Evolutionary conservation across 108 stramenopile genomes (phyloP).

Genomic region (Fistulifera solaris): DNA sequence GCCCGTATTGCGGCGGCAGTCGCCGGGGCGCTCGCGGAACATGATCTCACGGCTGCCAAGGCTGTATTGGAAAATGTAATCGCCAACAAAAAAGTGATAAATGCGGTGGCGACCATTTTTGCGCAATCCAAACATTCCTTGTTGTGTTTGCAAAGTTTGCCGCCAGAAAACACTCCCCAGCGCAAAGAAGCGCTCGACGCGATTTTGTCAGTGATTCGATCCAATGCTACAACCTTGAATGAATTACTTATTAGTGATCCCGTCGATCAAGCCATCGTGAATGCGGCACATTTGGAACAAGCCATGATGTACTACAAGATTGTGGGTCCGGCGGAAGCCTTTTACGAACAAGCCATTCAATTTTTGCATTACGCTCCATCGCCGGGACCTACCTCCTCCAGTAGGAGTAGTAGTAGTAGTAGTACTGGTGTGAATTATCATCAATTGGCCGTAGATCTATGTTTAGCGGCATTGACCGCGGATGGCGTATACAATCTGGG

Average conservation of each 20-base stretch:
- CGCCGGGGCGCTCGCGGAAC: conserved; percentile 35
- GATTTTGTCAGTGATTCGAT: conserved; percentile 42
- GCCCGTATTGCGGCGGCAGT: conserved; percentile 79
- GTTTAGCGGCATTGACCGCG: conserved; percentile 92
- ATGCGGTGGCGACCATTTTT: conserved; percentile 54
- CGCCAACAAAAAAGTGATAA: conserved; percentile 12
- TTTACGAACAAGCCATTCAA: conserved; percentile 82
- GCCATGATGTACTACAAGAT: conserved; percentile 87
- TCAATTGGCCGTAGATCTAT: conserved; percentile 80
- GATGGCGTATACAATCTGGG: conserved; percentile 97
- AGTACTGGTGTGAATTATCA: conserved; percentile 7
- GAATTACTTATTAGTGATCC: conserved; percentile 40
- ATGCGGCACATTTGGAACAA: conserved; percentile 84
- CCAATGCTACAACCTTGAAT: conserved; percentile 40
- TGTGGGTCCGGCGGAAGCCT: conserved; percentile 92
- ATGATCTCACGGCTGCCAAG: conserved; percentile 30
- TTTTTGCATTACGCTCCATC: conserved; percentile 76
- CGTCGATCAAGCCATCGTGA: conserved; percentile 65
- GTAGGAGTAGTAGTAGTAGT: neutral
- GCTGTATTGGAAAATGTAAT: conserved; percentile 39
- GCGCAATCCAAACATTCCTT: conserved; percentile 59
- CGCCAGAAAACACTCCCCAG: conserved; percentile 8
- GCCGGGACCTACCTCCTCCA: neutral
- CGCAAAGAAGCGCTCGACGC: conserved; percentile 23
- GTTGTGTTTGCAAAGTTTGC: conserved; percentile 30